Evolutionary conservation across 2,329 filamentous ascomycete genomes (phyloP).

Genomic region (Talaromyces piceae): DNA sequence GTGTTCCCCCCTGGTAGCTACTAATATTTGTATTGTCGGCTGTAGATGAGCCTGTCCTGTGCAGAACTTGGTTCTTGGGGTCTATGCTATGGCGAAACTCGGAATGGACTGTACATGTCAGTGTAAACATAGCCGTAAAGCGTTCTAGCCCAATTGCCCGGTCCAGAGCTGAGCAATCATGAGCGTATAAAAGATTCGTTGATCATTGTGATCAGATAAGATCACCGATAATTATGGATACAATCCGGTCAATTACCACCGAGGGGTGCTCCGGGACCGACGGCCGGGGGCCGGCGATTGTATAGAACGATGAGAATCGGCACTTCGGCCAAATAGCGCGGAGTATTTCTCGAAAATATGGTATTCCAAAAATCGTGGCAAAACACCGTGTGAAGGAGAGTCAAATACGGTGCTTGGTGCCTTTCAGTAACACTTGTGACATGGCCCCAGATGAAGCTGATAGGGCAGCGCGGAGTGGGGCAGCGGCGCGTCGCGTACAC

Average conservation of each 20-base stretch:
- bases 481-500: background rate
- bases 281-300: background rate
- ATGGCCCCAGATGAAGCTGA: background rate
- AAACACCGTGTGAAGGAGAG: too few relatives aligned
- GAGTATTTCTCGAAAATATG: too few relatives aligned
- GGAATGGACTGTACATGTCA: too few relatives aligned
- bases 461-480: background rate
- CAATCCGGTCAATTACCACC: too few relatives aligned
- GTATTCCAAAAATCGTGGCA: too few relatives aligned
- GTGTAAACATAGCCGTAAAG: too few relatives aligned
- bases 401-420: too few relatives aligned
- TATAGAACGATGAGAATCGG: too few relatives aligned
- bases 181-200: background rate
- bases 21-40: slow-evolving; percentile 1
- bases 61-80: background rate
- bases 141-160: background rate
- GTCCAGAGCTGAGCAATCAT: background rate
- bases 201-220: background rate
- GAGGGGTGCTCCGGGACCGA: background rate
- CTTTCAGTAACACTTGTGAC: too few relatives aligned
- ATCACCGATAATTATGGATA: background rate
- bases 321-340: too few relatives aligned
- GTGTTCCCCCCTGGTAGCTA: background rate
- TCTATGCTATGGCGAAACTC: background rate
- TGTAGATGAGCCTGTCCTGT: slow-evolving; percentile 1